phyloP scores from a whole-genome alignment of 2,329 filamentous ascomycete species.

The Bipolaris oryzae region DNA sequence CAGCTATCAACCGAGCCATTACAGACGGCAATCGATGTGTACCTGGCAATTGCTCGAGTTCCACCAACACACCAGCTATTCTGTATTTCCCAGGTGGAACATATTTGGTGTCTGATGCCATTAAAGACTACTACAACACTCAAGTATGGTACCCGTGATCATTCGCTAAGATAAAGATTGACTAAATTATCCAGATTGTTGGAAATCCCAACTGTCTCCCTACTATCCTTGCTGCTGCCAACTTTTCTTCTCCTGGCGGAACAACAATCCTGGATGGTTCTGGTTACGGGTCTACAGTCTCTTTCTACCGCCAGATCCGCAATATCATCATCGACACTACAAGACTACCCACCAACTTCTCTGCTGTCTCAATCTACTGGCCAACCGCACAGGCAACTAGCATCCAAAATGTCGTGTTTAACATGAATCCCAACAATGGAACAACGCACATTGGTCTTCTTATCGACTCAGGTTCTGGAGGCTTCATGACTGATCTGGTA shows the following conservation, averaged over 20 bases:
- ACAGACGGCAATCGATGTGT: constrained; percentile 50
- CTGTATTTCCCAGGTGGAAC: constrained; percentile 66
- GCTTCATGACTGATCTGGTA: constrained; percentile 54
- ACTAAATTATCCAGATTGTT: constrained; percentile 51
- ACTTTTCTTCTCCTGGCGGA: constrained; percentile 54
- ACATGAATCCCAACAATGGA: constrained; percentile 50
- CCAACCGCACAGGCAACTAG: constrained; percentile 54
- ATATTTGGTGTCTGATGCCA: constrained; percentile 62
- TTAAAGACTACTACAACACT: constrained; percentile 69
- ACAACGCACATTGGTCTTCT: constrained; percentile 57
- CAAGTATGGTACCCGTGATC: constrained; percentile 43
- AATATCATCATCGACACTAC: constrained; percentile 70
- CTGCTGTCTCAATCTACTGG: constrained; percentile 56
- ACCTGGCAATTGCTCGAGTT: constrained; percentile 49
- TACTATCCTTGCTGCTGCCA: constrained; percentile 59
- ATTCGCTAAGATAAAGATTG: not conserved
- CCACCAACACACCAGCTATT: constrained; percentile 60
- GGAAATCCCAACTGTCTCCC: constrained; percentile 65
- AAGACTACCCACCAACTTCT: constrained; percentile 53
- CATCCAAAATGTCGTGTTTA: constrained; percentile 54
- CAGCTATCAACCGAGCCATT: constrained; percentile 58
- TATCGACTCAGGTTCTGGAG: constrained; percentile 53
- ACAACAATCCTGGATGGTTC: constrained; percentile 64
- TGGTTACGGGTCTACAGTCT: constrained; percentile 60
- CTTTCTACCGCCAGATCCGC: constrained; percentile 69